Evolutionary conservation across 2,329 filamentous ascomycete species (phyloP), one percentile per base, ranked within the genome.

Genomic region (Neocatenulostroma microsporum): DNA sequence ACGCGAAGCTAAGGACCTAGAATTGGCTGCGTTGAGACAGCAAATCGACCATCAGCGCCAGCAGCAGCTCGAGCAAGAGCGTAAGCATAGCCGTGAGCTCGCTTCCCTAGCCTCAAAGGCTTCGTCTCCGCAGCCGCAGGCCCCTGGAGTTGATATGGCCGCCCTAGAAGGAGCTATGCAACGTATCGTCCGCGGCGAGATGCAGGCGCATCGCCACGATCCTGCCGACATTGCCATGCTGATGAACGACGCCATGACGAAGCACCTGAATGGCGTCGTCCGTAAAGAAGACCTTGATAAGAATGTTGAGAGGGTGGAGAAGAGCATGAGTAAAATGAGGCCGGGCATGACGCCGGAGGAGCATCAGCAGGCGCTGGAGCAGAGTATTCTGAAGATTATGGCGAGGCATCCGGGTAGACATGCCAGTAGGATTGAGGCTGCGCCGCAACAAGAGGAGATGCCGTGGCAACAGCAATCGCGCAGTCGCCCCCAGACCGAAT

Each of bases 151-250:
- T n/a, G 41, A 44, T 15, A 34, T 41, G 27, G 27, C 21, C 20
- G 25, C 34, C 3, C 17, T 46, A n/a, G 21, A 38, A 13, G n/a
- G n/a, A n/a, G n/a, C n/a, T n/a, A n/a, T n/a, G n/a, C n/a, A n/a
- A n/a, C n/a, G n/a, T n/a, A 42, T 37, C 12, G 33, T 43, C 11
- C 37, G 45, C 6, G 25, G n/a, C 2, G 40, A 45, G 23, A 30
- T 43, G 2, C 30, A 39, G 12, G 26, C 40, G 5, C 25, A 38
- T 12, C 35, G 36, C 11, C 18, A 40, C 3, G 34, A 35, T 5
- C 29, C 11, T 11, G 21, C 14, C 32, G 44, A 46, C 25, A 31
- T 44, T 15, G 29, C 37, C 7, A 28, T 21, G 4, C 32, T 44
- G n/a, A 37, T 46, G 6, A 30, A 43, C 18, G 36, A 44, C 2